Evolutionary conservation across 1,284 basidiomycete species (phyloP).

Genomic region (Fomitopsis pinicola): DNA sequence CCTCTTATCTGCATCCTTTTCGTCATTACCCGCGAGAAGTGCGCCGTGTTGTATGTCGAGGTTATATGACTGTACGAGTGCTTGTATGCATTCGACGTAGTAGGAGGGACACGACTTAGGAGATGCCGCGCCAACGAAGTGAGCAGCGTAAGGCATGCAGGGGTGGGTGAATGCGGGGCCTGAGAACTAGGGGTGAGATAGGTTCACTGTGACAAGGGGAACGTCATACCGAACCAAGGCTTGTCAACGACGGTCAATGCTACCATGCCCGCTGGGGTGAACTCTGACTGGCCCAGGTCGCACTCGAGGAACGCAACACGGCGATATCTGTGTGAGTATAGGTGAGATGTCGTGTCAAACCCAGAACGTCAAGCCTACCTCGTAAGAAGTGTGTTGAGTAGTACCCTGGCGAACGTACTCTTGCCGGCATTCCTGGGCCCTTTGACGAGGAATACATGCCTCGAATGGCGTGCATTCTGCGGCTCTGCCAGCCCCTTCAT

Average conservation of each 20-base stretch:
- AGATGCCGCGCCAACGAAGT: slow-evolving; percentile 80
- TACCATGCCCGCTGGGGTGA: slow-evolving; percentile 84
- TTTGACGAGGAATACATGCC: slow-evolving; percentile 57
- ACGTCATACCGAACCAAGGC: slow-evolving; percentile 61
- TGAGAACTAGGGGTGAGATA: slow-evolving; percentile 23
- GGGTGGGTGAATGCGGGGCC: slow-evolving; percentile 87
- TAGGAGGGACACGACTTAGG: slow-evolving; percentile 78
- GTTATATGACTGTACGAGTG: slow-evolving; percentile 69
- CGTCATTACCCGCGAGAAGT: slow-evolving; percentile 19
- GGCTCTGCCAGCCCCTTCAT: background rate
- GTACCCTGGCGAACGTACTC: slow-evolving; percentile 76
- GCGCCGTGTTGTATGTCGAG: slow-evolving; percentile 61
- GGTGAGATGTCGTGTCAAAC: background rate
- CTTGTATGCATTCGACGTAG: slow-evolving; percentile 70
- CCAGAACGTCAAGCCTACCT: slow-evolving; percentile 33
- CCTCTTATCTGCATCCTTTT: slow-evolving; percentile 30
- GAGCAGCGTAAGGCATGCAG: slow-evolving; percentile 65
- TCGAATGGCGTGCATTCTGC: slow-evolving; percentile 3
- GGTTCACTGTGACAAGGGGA: background rate
- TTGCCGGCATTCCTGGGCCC: slow-evolving; percentile 89
- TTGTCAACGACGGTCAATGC: slow-evolving; percentile 70
- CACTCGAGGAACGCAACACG: slow-evolving; percentile 89
- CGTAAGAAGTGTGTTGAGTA: slow-evolving; percentile 69
- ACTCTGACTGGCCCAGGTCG: slow-evolving; percentile 93
- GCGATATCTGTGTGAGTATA: slow-evolving; percentile 42